Conservation (phyloP, 306 rosid species). For the Alnus glutinosa region DNA sequence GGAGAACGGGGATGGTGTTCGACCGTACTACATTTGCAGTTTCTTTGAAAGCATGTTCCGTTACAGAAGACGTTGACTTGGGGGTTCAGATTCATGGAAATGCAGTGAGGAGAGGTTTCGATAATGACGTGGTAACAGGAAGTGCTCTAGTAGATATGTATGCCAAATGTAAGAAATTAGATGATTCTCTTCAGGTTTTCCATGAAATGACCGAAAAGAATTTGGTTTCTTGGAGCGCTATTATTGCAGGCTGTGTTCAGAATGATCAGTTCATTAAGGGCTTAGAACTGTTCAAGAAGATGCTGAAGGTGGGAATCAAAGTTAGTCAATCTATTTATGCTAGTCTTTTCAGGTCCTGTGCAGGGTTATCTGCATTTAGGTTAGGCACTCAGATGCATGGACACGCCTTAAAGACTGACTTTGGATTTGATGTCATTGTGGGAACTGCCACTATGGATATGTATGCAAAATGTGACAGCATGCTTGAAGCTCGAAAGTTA, state of each 20-base stretch:
- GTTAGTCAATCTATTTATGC: conserved; percentile 88
- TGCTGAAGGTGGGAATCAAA: conserved; percentile 61
- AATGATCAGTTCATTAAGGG: conserved; percentile 58
- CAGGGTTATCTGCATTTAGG: conserved; percentile 59
- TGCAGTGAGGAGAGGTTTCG: conserved; percentile 61
- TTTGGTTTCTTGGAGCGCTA: conserved; percentile 78
- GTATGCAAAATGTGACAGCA: conserved; percentile 76
- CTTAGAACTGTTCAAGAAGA: conserved; percentile 57
- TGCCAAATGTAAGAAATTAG: conserved; percentile 59
- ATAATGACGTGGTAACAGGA: conserved; percentile 62
- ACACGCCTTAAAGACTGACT: conserved; percentile 60
- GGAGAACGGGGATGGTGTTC: conserved; percentile 29
- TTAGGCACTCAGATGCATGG: conserved; percentile 79
- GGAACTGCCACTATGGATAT: conserved; percentile 89
- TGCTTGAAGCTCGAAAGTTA: conserved; percentile 61
- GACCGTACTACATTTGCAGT: conserved; percentile 68
- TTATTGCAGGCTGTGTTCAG: conserved; percentile 80
- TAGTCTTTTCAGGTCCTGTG: conserved; percentile 79
- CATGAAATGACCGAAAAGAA: conserved; percentile 58
- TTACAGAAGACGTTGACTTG: conserved; percentile 48
- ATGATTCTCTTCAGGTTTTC: conserved; percentile 55
- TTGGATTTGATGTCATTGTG: conserved; percentile 63
- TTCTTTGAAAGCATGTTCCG: conserved; percentile 60
- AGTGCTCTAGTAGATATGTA: conserved; percentile 81
- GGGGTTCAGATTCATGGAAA: conserved; percentile 72